phyloP scores from a whole-genome alignment of 2,329 filamentous ascomycete species.

The Talaromyces atroroseus region DNA sequence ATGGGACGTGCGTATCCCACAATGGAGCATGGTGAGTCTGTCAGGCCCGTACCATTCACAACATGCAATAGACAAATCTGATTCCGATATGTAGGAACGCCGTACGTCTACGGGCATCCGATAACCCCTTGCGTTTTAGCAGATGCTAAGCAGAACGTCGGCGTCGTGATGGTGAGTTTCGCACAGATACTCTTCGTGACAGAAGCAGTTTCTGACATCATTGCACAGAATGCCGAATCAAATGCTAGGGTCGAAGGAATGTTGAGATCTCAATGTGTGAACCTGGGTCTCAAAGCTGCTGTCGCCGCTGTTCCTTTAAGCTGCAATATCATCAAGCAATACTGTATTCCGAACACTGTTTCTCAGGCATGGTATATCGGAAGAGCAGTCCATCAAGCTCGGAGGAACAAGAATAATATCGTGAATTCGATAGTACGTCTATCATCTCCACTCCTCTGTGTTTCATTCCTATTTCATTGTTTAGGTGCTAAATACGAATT shows the following conservation, averaged over 20 bases:
- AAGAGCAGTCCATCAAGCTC: conserved; percentile 22
- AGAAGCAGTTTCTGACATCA: background rate
- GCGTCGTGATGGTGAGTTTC: conserved; percentile 20
- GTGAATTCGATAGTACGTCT: conserved; percentile 38
- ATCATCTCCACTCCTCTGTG: background rate
- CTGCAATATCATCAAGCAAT: conserved; percentile 21
- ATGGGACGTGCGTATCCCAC: conserved; percentile 34
- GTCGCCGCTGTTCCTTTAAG: conserved; percentile 19
- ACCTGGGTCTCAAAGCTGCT: conserved; percentile 22
- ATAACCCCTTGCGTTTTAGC: conserved; percentile 33
- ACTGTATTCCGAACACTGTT: conserved; percentile 25
- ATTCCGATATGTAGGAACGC: conserved; percentile 28
- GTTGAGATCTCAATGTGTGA: conserved; percentile 22
- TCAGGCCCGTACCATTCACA: background rate
- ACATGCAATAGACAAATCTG: background rate
- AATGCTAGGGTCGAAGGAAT: conserved; percentile 22
- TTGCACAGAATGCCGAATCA: conserved; percentile 20
- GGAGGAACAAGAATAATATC: conserved; percentile 26
- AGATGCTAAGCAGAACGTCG: conserved; percentile 39
- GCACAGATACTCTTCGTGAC: background rate
- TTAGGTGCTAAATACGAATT: conserved; percentile 10
- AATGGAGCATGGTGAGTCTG: conserved; percentile 11
- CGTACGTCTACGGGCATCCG: conserved; percentile 39
- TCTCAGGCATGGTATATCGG: conserved; percentile 29
- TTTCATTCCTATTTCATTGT: background rate